Percentiles rank a stretch among this genome's conserved stretches.
Conservation (phyloP, 345 rosid genomes). For the Citrus unshiu region DNA sequence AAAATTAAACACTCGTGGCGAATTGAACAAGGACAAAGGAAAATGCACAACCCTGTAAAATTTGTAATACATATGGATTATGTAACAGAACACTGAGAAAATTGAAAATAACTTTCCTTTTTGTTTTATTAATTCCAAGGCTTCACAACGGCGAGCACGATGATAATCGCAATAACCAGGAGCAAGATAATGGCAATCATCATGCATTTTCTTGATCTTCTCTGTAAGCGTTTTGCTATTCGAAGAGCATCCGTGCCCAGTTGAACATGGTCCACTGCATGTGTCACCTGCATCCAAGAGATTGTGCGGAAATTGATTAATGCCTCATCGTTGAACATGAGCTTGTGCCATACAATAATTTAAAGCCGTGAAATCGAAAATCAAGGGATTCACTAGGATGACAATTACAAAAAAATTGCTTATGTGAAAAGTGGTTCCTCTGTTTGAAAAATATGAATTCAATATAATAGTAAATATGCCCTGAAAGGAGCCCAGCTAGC, state of each 20-base stretch:
- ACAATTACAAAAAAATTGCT: neutral
- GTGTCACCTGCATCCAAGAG: slow-evolving; percentile 33
- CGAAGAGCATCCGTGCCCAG: slow-evolving; percentile 50
- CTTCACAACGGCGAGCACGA: slow-evolving; percentile 47
- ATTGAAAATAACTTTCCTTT: slow-evolving; percentile 2
- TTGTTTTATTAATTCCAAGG: slow-evolving; percentile 51
- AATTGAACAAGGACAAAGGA: neutral
- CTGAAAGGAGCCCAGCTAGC: no score
- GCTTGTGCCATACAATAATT: no score
- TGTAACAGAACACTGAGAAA: neutral
- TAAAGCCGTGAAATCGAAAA: neutral
- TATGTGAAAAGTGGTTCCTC: no score
- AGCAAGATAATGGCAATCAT: slow-evolving; percentile 49
- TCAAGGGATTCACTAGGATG: neutral
- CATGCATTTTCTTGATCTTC: slow-evolving; percentile 67
- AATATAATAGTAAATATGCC: no score
- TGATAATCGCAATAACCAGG: slow-evolving; percentile 45
- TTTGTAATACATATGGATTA: neutral
- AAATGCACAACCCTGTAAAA: neutral
- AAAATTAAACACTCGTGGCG: neutral
- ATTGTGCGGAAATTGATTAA: neutral
- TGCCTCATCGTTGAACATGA: neutral
- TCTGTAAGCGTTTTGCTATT: slow-evolving; percentile 49
- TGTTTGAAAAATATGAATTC: no score
- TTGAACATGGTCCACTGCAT: slow-evolving; percentile 53